Base-by-base conservation (phyloP, 2,329 filamentous ascomycete species). In the Neonectria faginata region DNA sequence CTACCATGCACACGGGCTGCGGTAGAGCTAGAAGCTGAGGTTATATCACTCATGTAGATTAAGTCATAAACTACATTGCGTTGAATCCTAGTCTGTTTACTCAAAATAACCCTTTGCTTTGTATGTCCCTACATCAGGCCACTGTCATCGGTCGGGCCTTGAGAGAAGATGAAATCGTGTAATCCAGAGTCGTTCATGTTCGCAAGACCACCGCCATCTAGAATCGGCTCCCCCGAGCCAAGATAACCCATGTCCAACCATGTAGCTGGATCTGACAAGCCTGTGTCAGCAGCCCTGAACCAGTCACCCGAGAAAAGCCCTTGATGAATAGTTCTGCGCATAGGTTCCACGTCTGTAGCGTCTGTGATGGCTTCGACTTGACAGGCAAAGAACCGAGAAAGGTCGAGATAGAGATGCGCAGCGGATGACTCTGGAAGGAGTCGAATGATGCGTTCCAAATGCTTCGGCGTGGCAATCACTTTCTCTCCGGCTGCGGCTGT, bases 341-440 rank as follows among this genome's bases (percentile, higher is more conserved):
- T 11, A 3, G 48, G 14, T 16, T 52, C 48, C 3, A 52, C 5
- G 48, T 33, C n/a, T 18, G 48, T 52, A 10, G 25, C 33, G 48
- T 3, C 33, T 52, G 29, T 36, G 25, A 52, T 10, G 14, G 48
- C 48, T 9, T 52, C 48, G 27, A 52, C 48, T 33, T 52, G 25
- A 18, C 29, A 52, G n/a, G 29, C 50, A 42, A 60, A 60, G n/a
- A 60, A 47, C 25, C 42, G 58, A 47, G 36, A 31, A 1, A 60
- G 31, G 12, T 60, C 42, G 9, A 51, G 20, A 29, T 55, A 55
- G 18, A 60, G 41, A 50, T 60, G 58, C 16, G 42, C 58, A 1
- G 58, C 50, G 16, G 58, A 60, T 36, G 58, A 29, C 7, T 29
- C n/a, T 18, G 58, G 58, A 8, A 47, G 39, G 25, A 47, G 18